Evolutionary conservation across 2,329 filamentous ascomycete species (phyloP).

Genomic region (Monosporascus ibericus): DNA sequence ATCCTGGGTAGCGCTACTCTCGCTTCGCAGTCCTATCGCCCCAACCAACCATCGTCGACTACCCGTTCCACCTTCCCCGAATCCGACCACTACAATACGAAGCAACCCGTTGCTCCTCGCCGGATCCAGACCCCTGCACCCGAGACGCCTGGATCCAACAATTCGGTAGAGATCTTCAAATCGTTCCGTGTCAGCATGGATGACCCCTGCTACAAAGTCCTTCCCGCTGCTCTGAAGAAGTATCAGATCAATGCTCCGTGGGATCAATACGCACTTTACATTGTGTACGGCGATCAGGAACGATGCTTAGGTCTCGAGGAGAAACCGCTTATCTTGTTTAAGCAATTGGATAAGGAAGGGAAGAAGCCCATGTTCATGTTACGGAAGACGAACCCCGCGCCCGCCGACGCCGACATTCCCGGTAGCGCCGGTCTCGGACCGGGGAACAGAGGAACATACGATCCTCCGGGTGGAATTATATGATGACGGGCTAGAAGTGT

Average conservation of each 20-base stretch:
- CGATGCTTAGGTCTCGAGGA: constrained; percentile 87
- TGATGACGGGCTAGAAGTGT: constrained; percentile 19
- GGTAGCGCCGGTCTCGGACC: constrained; percentile 48
- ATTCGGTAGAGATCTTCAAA: constrained; percentile 93
- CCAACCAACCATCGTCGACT: constrained; percentile 48
- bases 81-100: constrained; percentile 37
- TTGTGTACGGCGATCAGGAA: constrained; percentile 98
- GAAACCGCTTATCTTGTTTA: constrained; percentile 91
- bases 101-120: constrained; percentile 40
- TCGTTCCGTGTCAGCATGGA: constrained; percentile 97
- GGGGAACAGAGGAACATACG: constrained; percentile 40
- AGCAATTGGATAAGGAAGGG: constrained; percentile 93
- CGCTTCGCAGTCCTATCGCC: constrained; percentile 55
- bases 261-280: constrained; percentile 96
- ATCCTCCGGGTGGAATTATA: constrained; percentile 56
- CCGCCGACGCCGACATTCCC: constrained; percentile 42
- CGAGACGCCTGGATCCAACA: constrained; percentile 51
- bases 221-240: constrained; percentile 91
- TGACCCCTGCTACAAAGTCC: constrained; percentile 93
- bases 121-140: constrained; percentile 57
- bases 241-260: constrained; percentile 98
- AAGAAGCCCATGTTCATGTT: constrained; percentile 99
- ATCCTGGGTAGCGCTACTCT: constrained; percentile 47
- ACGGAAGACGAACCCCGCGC: constrained; percentile 56
- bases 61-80: constrained; percentile 50